Base-by-base conservation (phyloP, 495 filamentous ascomycete genomes). In the Amniculicola lignicola region DNA sequence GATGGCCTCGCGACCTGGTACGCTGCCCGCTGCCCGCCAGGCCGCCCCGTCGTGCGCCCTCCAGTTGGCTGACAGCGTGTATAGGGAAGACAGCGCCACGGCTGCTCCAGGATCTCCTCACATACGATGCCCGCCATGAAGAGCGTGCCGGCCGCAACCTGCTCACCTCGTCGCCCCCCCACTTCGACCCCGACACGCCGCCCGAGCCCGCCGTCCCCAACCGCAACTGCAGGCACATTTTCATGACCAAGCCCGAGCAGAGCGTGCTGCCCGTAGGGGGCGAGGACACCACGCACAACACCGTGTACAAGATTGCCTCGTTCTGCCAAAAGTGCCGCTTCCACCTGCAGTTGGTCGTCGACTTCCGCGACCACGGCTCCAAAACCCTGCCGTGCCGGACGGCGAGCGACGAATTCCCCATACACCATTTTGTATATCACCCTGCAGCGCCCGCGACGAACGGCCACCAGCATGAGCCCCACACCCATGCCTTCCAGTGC, bases 21-120 rank as follows among this genome's bases (percentile, higher is more conserved):
- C 11, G 39, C 19, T n/a, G n/a, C n/a, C n/a, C n/a, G n/a, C n/a
- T n/a, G 3, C 29, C 4, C 24, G n/a, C 18, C 3, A 47, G n/a
- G n/a, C n/a, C n/a, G n/a, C n/a, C n/a, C n/a, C n/a, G n/a, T n/a
- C n/a, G n/a, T n/a, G n/a, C n/a, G n/a, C n/a, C n/a, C n/a, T n/a
- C n/a, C n/a, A n/a, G n/a, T n/a, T n/a, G n/a, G n/a, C n/a, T n/a
- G n/a, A n/a, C n/a, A n/a, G n/a, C n/a, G n/a, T 5, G 15, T 12
- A 15, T 61, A 81, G 83, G 83, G 56, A 86, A 85, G 70, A 81
- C 79, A 56, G 77, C 81, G 43, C 83, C 82, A 9, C 77, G 79
- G 41, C 74, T 87, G 45, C 68, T 79, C 37, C 67, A 80, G 51
- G 83, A 85, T 65, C 70, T 87, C 39, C 52, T 72, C 19, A 57